phyloP scores from a whole-genome alignment of 2,329 filamentous ascomycete genomes.

The Cladophialophora yegresii region DNA sequence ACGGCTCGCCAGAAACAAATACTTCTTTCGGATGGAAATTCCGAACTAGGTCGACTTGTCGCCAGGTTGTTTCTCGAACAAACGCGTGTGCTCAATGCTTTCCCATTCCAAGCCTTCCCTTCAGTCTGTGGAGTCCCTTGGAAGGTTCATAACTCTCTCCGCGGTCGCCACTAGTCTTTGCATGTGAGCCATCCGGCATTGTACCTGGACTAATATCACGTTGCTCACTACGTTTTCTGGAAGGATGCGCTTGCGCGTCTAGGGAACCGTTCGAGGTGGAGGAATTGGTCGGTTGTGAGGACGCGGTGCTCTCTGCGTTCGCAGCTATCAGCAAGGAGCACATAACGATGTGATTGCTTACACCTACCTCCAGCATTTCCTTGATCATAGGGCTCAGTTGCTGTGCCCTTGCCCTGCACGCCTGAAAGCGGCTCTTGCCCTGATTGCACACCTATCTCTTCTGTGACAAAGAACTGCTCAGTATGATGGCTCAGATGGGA shows the following conservation, averaged over 20 bases:
- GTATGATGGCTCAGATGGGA: not conserved
- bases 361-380: slow-evolving; percentile 28
- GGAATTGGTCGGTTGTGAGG: slow-evolving; percentile 16
- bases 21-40: not conserved
- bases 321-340: not conserved
- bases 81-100: slow-evolving; percentile 20
- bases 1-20: not conserved
- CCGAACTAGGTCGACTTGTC: not conserved
- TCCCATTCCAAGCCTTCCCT: slow-evolving; percentile 32
- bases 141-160: slow-evolving; percentile 33
- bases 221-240: slow-evolving; percentile 21
- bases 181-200: slow-evolving; percentile 35
- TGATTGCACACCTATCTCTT: slow-evolving; percentile 10
- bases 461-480: not conserved
- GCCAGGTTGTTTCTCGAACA: not conserved
- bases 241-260: slow-evolving; percentile 11
- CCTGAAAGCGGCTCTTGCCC: slow-evolving; percentile 28
- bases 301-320: slow-evolving; percentile 18
- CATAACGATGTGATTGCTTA: not conserved
- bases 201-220: slow-evolving; percentile 34
- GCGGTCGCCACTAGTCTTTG: slow-evolving; percentile 31
- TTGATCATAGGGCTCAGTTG: slow-evolving; percentile 25
- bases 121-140: slow-evolving; percentile 28
- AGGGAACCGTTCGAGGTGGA: slow-evolving; percentile 5
- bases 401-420: slow-evolving; percentile 30